Evolutionary conservation across 2,329 filamentous ascomycete species (phyloP), one percentile per base, ranked within the genome.

Genomic region (Colletotrichum incanum): DNA sequence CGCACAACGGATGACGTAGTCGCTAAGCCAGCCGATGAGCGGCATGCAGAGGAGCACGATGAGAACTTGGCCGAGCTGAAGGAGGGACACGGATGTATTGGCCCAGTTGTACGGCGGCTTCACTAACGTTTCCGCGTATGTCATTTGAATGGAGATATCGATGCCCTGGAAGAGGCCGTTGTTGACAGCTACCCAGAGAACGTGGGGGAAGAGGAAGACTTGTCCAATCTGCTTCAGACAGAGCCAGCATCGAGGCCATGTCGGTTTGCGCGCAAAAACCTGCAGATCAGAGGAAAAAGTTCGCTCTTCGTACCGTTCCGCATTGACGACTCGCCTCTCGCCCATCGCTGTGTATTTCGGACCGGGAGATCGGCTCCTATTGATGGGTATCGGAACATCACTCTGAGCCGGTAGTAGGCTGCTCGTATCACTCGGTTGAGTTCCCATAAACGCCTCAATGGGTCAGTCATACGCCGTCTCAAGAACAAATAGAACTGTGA

Each of bases 1-100:
- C 1, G 81, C 59, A 20, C 41, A 60, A 31, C 68, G 71, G 59
- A 71, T 73, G 63, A 71, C 47, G 18, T 59, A 71, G 63, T 73
- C 71, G 63, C 67, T 71, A 50, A 73, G 23, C 62, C 64, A 64
- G 18, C 71, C 71, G 37, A 73, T 64, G 63, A 67, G 58, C 14
- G 68, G 71, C 9, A 71, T 58, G 26, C 54, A 71, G 1, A 73
- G 47, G 26, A 71, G 43, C 16, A 63, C 71, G 39, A 72, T n/a
- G 16, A 63, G 28, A 41, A 71, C 34, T 5, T 72, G 67, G 1
- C 68, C 71, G 5, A 72, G 52, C 31, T 73, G 71, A 11, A 73
- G 64, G 28, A 71, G 58, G 16, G 67, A 67, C 11, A 73, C 71
- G 14, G 71, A 71, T 14, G 71, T 64, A 58, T 71, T 71, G 56